Evolutionary conservation across 2,329 filamentous ascomycete genomes (phyloP), one percentile per base, ranked within the genome.

Genomic region (Penicillium palitans): DNA sequence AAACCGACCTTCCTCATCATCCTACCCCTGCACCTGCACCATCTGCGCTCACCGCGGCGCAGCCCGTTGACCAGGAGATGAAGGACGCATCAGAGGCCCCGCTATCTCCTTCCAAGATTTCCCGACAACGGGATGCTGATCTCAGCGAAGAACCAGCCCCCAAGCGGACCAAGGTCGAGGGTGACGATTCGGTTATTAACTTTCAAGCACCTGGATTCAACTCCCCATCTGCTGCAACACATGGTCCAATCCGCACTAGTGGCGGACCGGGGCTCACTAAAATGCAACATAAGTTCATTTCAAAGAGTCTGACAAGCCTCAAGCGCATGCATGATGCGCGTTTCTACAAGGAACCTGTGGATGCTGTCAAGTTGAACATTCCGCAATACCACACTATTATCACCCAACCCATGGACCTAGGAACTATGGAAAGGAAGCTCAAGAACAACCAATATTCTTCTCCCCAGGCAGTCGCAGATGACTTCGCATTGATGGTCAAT

Each of bases 321-420:
- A 96, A 96, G 79, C 95, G 96, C 76, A 93, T 91, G 47, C 91
- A 93, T 72, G 86, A 88, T 59, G 90, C 93, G 2, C 77, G 78
- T 7, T 84, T 88, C 55, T 98, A 96, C 78, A 83, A 86, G 62
- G 83, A 87, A 42, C 88, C 95, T 0, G 95, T 98, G 8, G 84
- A 90, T 71, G 84, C 83, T 40, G 79, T 93, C 25, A 90, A 89
- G 75, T 83, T 96, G 41, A 81, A 79, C 29, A 86, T 98, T 41
- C 91, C 90, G 55, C 87, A 86, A 2, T 90, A 91, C 62, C 90
- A 89, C 62, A 79, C 84, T 1, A 80, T 88, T 37, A 87, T 98
- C 65, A 84, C 87, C 39, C 83, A 88, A 31, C 93, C 93, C 0
- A 93, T 96, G 81, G 93, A 98, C 74, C 83, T 99, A 39, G 82